Evolutionary conservation across 805 yeast species (phyloP), one percentile per base, ranked within the genome.

Genomic region (Saccharomycopsis babjevae): DNA sequence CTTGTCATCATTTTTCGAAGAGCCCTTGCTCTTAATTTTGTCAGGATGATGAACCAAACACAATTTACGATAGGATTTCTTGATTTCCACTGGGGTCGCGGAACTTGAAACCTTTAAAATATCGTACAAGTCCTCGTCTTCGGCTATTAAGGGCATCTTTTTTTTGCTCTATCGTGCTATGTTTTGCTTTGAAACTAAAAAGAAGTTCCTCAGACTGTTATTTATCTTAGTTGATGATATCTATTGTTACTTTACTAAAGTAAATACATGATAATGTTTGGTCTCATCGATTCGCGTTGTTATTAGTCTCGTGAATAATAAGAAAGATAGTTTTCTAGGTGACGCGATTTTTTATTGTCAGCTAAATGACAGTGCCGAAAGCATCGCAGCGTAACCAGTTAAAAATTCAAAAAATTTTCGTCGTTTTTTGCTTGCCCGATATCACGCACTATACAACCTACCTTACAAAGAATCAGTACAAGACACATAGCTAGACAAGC

Each of bases 31-130:
- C 67, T 74, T 76, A 56, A 79, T 71, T 68, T 88, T 87, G 70
- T 88, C 96, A 1, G 96, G 96, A 68, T 88, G 96, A 62, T 80
- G 78, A 57, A 74, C 72, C 36, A 88, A 73, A 65, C 92, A 88
- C 40, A 79, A 68, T 62, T 81, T 82, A 65, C 88, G 79, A 67
- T 88, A 88, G 0, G 88, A 80, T 67, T 80, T 83, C 68, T 86
- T 88, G 65, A 89, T 79, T 13, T 78, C 85, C 0, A 79, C 73
- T 0, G 79, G 82, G 3, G 82, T 70, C 1, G 82, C 78, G 0
- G 70, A 67, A 5, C 62, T 66, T 0, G 60, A 59, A 0, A 85
- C 77, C 1, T 73, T 79, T 15, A 87, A 74, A 1, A 75, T 77
- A 54, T 73, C 79, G 67, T 88, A 88, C 0, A 90, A 91, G 66